A percentile compares a stretch with the other conserved stretches of the same genome.
Evolutionary conservation across 169 alveolate species (phyloP).

Genomic region (Miamiensis avidus): DNA sequence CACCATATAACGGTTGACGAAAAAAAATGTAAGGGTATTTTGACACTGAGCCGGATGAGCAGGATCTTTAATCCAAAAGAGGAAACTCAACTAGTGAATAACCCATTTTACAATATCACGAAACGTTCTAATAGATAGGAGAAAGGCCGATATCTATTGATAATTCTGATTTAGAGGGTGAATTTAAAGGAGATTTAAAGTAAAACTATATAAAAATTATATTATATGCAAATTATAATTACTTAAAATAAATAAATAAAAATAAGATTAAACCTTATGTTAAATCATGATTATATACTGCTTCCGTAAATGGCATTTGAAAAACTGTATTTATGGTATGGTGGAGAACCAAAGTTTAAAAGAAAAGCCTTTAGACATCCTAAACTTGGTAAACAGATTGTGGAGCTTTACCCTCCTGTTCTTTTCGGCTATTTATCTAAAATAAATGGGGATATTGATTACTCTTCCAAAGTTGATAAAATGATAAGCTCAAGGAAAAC

Average conservation of each 20-base stretch:
- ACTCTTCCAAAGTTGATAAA: background rate
- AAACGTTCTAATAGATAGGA: background rate
- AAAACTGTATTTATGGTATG: constrained; percentile 25
- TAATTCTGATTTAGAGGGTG: constrained; percentile 27
- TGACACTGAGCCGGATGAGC: background rate
- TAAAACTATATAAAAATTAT: no score
- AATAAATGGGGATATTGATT: constrained; percentile 15
- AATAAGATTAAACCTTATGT: constrained; percentile 8
- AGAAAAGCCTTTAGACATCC: constrained; percentile 15
- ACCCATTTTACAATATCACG: background rate
- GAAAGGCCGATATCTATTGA: constrained; percentile 31
- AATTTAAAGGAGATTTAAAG: constrained; percentile 26
- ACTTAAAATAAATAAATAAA: no score
- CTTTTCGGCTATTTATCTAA: background rate
- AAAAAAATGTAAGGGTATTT: background rate
- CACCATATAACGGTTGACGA: background rate
- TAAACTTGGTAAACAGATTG: background rate
- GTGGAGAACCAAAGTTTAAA: constrained; percentile 5
- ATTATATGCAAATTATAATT: no score
- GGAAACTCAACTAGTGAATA: background rate
- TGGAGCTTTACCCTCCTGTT: constrained; percentile 33
- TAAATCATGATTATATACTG: constrained; percentile 29
- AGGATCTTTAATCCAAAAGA: background rate
- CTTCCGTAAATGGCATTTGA: constrained; percentile 24
- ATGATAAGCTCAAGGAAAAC: constrained; percentile 20